phyloP scores from a whole-genome alignment of 257 asterid species.

The Nicotiana attenuata region DNA sequence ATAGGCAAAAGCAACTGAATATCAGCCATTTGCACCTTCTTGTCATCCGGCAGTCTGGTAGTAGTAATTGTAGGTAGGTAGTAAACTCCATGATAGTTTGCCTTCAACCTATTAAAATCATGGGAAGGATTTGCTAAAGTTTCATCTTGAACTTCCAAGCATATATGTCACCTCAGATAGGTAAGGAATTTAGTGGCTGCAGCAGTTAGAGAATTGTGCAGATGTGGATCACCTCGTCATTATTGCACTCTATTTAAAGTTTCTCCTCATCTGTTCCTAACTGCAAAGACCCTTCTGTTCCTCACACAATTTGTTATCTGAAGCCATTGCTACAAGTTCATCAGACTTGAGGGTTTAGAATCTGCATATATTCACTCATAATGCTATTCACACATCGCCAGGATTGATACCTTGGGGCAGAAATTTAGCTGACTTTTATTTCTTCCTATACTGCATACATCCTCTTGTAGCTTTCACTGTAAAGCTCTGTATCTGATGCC shows the following conservation, averaged over 20 bases:
- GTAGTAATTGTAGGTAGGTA: not conserved
- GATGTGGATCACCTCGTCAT: not conserved
- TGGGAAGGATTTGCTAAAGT: constrained; percentile 2
- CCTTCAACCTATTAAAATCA: not conserved
- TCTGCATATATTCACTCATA: not conserved
- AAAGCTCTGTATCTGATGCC: constrained; percentile 65
- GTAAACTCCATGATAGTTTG: not conserved
- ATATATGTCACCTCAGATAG: not conserved
- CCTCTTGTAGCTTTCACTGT: constrained; percentile 59
- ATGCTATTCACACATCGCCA: not conserved
- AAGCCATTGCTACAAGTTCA: not conserved
- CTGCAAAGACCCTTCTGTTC: not conserved
- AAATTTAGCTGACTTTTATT: constrained; percentile 2
- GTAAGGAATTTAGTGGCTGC: not conserved
- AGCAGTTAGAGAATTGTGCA: not conserved
- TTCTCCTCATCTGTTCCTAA: not conserved
- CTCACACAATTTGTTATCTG: not conserved
- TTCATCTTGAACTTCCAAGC: not conserved
- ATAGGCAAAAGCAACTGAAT: not conserved
- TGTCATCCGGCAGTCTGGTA: not conserved
- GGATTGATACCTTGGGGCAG: not conserved
- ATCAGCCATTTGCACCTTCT: not conserved
- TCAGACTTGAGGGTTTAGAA: not conserved
- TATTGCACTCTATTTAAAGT: not conserved
- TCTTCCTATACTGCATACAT: constrained; percentile 76